Evolutionary conservation across 108 stramenopile species (phyloP).

Genomic region (Nitzschia palea): DNA sequence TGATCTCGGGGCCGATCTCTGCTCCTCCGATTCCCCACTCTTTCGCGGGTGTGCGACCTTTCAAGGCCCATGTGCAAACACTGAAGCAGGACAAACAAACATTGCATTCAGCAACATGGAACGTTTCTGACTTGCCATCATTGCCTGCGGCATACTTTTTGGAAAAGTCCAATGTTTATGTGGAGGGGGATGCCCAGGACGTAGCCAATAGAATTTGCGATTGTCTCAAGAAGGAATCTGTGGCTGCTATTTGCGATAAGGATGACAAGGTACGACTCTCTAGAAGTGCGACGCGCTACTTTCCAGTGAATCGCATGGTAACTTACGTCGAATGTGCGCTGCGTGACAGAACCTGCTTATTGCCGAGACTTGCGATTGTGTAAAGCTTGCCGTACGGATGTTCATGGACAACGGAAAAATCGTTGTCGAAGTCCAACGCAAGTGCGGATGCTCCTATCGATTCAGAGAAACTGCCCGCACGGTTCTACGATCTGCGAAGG

Average conservation of each 20-base stretch:
- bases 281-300: background rate
- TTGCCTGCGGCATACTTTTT: constrained; percentile 20
- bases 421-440: constrained; percentile 31
- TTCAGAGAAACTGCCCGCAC: constrained; percentile 21
- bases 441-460: constrained; percentile 19
- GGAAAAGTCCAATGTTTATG: constrained; percentile 29
- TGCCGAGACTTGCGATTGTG: constrained; percentile 18
- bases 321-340: no score
- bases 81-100: background rate
- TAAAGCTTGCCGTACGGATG: constrained; percentile 15
- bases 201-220: constrained; percentile 26
- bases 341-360: constrained; percentile 20
- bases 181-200: constrained; percentile 8
- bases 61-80: background rate
- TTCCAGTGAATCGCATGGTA: no score
- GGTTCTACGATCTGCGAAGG: constrained; percentile 31
- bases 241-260: background rate
- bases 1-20: constrained; percentile 17
- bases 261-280: constrained; percentile 20
- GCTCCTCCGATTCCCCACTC: constrained; percentile 12
- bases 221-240: background rate
- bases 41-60: constrained; percentile 3
- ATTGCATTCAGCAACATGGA: background rate
- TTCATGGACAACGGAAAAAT: constrained; percentile 23
- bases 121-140: constrained; percentile 11